Evolutionary conservation across 352 stramenopile genomes (phyloP).

Genomic region (Aphanomyces euteiches): DNA sequence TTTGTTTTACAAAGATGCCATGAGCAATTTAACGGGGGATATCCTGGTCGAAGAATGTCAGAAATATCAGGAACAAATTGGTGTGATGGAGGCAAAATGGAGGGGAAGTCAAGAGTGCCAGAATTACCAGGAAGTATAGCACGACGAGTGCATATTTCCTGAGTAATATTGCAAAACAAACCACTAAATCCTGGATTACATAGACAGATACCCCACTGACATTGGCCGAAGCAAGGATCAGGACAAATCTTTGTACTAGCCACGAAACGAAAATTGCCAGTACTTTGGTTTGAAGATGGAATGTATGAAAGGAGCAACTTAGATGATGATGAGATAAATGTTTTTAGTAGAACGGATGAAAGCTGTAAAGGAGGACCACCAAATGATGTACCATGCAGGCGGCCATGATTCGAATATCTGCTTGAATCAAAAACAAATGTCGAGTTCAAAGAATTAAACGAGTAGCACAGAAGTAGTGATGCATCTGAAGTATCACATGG

Average conservation of each 20-base stretch:
- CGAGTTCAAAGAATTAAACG: not conserved
- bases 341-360: not conserved
- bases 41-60: not conserved
- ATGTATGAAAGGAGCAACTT: not conserved
- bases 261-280: not conserved
- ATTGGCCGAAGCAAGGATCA: not conserved
- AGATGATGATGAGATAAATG: not conserved
- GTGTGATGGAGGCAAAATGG: not conserved
- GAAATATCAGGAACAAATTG: slow-evolving; percentile 1
- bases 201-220: not conserved
- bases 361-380: not conserved
- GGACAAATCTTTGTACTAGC: not conserved
- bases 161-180: not conserved
- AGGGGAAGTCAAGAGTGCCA: not conserved
- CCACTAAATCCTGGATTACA: not conserved
- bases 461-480: slow-evolving; percentile 10
- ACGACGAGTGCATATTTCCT: not conserved
- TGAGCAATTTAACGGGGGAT: not conserved
- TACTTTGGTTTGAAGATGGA: not conserved
- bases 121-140: not conserved
- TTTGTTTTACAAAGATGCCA: not conserved
- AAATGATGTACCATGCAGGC: not conserved
- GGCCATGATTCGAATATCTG: not conserved
- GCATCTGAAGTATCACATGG: slow-evolving; percentile 7
- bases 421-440: not conserved